These are phyloP conservation scores for Ceratobasidium sp. DNA, from an alignment of 1,284 basidiomycete species.

Conservation along the genomic window DNA sequence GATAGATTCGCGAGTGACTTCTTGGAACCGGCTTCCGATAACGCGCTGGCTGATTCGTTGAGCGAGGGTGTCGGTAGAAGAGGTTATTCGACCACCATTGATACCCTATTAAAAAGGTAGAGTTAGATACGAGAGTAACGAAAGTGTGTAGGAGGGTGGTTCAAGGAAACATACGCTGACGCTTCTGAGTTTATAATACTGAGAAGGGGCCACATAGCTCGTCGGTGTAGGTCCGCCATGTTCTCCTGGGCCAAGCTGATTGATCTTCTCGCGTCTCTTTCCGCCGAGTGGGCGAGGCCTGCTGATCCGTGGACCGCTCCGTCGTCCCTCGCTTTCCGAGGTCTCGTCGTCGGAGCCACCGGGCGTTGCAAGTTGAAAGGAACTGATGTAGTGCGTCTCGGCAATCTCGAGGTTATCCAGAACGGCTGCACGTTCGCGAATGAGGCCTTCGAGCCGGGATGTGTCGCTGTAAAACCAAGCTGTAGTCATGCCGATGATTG, in stretches of 20 bases:
- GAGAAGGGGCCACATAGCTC: constrained; percentile 79
- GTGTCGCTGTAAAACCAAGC: constrained; percentile 65
- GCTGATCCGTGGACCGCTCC: constrained; percentile 66
- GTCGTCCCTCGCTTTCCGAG: neutral
- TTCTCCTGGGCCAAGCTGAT: constrained; percentile 53
- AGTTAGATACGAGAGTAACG: neutral
- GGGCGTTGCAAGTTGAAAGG: constrained; percentile 75
- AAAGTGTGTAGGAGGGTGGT: no score
- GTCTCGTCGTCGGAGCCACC: constrained; percentile 52
- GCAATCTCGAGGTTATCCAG: constrained; percentile 80
- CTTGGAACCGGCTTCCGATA: constrained; percentile 75
- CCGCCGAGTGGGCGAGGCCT: constrained; percentile 66
- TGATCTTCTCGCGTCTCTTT: constrained; percentile 17
- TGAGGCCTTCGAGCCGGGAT: constrained; percentile 67
- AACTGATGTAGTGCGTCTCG: constrained; percentile 78
- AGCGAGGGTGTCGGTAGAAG: constrained; percentile 58
- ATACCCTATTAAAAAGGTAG: constrained; percentile 59
- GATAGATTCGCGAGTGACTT: constrained; percentile 69
- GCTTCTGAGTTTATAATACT: constrained; percentile 75
- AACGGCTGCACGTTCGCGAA: constrained; percentile 76
- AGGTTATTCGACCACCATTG: constrained; percentile 65
- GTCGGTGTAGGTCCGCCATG: constrained; percentile 64
- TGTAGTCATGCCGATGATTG: constrained; percentile 34
- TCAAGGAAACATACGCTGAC: constrained; percentile 50
- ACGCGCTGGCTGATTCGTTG: constrained; percentile 70